These are phyloP conservation scores for Ogataea haglerorum DNA, from an alignment of 805 yeast genomes.

Conservation along the genomic window DNA sequence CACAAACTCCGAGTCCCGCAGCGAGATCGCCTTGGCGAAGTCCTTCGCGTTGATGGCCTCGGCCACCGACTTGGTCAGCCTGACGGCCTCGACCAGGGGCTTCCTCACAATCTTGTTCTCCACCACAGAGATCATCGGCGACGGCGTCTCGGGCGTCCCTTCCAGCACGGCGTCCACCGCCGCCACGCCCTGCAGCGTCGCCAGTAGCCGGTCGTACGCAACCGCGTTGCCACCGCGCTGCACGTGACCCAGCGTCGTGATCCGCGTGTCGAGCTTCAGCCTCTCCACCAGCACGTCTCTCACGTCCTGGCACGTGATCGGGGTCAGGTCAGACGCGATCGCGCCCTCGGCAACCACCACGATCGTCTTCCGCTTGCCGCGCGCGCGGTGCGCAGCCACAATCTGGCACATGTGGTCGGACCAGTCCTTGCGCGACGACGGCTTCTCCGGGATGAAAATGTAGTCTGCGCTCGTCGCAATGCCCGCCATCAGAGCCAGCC, in stretches of 20 bases:
- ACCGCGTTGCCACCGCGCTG: constrained; percentile 99
- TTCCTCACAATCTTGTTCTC: constrained; percentile 68
- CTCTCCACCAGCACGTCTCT: constrained; percentile 56
- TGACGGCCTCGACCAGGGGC: constrained; percentile 71
- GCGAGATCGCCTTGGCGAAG: constrained; percentile 64
- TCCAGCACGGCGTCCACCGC: constrained; percentile 92
- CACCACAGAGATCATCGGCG: constrained; percentile 86
- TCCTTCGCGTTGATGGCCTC: constrained; percentile 61
- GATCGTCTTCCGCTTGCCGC: constrained; percentile 75
- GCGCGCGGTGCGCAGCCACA: constrained; percentile 58
- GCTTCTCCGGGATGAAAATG: constrained; percentile 77
- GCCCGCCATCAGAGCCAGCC: constrained; percentile 83
- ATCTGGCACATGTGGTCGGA: constrained; percentile 62
- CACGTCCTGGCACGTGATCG: constrained; percentile 64
- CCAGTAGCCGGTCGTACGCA: constrained; percentile 86
- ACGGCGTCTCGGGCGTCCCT: constrained; percentile 84
- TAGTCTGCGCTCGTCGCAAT: constrained; percentile 77
- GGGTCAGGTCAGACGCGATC: constrained; percentile 61
- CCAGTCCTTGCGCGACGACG: constrained; percentile 65
- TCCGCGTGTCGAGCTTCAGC: constrained; percentile 75
- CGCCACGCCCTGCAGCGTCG: constrained; percentile 96
- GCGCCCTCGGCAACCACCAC: constrained; percentile 88
- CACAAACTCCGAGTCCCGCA: constrained; percentile 68
- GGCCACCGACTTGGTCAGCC: constrained; percentile 68
- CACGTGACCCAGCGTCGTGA: constrained; percentile 94